Conservation (phyloP, 2,329 filamentous ascomycete genomes). For the Fusarium penzigii region DNA sequence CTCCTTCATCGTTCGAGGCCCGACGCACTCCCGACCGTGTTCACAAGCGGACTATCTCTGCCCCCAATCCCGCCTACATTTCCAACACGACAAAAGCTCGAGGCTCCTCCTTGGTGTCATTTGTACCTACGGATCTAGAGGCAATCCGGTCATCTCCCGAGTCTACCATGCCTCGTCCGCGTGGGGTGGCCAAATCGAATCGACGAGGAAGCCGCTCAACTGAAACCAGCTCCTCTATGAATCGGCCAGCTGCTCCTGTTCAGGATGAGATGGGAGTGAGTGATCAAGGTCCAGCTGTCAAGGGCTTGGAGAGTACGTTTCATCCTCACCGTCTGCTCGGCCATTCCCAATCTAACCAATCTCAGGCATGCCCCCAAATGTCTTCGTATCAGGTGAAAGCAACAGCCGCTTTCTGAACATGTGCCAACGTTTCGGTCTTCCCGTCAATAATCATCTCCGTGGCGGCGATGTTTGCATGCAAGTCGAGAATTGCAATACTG, state of each 20-base stretch:
- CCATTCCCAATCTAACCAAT: constrained; percentile 1
- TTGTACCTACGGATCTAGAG: constrained; percentile 17
- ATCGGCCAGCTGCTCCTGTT: background rate
- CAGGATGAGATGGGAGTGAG: background rate
- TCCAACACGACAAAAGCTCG: constrained; percentile 19
- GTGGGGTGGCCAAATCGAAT: constrained; percentile 13
- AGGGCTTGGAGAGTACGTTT: background rate
- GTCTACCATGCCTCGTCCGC: constrained; percentile 12
- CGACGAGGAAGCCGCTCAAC: constrained; percentile 7
- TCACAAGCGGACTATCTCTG: constrained; percentile 53
- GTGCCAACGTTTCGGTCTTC: constrained; percentile 16
- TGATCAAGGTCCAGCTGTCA: background rate
- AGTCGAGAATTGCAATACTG: constrained; percentile 58
- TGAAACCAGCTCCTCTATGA: background rate
- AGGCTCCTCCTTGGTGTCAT: constrained; percentile 19
- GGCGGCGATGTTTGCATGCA: constrained; percentile 52
- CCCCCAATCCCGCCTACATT: constrained; percentile 43
- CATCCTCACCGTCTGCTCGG: background rate
- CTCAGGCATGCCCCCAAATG: constrained; percentile 2
- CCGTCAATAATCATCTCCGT: constrained; percentile 16
- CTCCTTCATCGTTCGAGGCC: constrained; percentile 3
- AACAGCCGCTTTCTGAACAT: constrained; percentile 23
- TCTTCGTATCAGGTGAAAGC: constrained; percentile 7
- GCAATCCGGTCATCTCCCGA: constrained; percentile 16
- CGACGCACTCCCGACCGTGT: constrained; percentile 28